Base-by-base conservation (phyloP, 2,329 filamentous ascomycete species). In the Calonectria pteridis region DNA sequence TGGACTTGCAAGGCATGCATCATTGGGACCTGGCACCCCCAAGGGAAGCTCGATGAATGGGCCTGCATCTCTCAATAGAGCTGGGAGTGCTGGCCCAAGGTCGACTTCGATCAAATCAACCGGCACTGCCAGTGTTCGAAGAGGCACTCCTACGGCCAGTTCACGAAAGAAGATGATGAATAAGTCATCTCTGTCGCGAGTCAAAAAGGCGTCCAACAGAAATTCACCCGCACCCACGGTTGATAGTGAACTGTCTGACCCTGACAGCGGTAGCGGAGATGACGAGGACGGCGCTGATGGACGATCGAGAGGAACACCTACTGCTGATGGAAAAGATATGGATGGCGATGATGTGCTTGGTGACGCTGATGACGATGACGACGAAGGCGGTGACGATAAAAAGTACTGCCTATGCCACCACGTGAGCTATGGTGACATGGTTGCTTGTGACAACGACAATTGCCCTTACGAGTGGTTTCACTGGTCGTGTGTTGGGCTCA, bases 391-490 rank as follows among this genome's bases (percentile, higher is more conserved):
- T 69, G 93, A 93, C 75, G 94, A 95, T 84, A 93, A 94, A 81
- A 94, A 95, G 83, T 97, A 97, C 85, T 97, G 94, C 85, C 89
- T 93, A 35, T 97, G 94, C 84, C 93, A 96, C 83, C 94, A 94
- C 79, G 93, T 96, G 77, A 95, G 93, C 84, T 95, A 94, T 81
- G 94, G 94, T 74, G 93, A 96, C 81, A 97, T 97, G 94, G 94
- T 97, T 76, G 94, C 94, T 35, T 97, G 94, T 86, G 94, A 97
- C 86, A 96, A 96, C 83, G 92, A 94, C 72, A 89, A 93, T 77
- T 97, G 94, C 84, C 92, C 92, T 59, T 94, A 91, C 81, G 94
- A 97, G 85, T 97, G 94, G 94, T 97, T 97, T 83, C 94, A 97
- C 85, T 97, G 94, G 93, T 92, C 88, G 53, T 94, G 92, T 79